A percentile compares a stretch with the other conserved stretches of the same genome.
Conservation (phyloP, 2,329 filamentous ascomycete species). For the Knoxdaviesia proteae region DNA sequence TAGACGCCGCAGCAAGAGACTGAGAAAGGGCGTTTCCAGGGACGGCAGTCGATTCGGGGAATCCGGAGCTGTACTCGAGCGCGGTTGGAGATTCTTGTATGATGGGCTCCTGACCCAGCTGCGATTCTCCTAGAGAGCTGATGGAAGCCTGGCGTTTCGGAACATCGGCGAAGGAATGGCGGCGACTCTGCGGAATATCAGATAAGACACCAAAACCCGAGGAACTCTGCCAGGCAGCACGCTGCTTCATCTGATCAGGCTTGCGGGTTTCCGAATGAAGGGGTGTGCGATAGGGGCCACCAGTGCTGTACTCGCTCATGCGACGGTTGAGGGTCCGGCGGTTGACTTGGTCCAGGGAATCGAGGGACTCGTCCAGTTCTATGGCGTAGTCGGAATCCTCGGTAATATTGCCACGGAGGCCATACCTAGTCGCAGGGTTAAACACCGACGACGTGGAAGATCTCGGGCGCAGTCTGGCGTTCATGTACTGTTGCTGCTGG, state of each 20-base stretch:
- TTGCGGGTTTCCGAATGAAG: conserved; percentile 39
- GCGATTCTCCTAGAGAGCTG: conserved; percentile 32
- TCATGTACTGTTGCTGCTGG: conserved; percentile 29
- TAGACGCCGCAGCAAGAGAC: no score
- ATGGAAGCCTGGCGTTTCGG: conserved; percentile 43
- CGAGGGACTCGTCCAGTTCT: conserved; percentile 42
- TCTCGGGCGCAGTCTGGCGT: conserved; percentile 31
- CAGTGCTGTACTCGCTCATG: conserved; percentile 33
- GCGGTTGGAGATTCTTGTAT: no score
- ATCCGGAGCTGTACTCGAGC: no score
- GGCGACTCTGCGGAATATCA: conserved; percentile 51
- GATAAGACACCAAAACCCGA: conserved; percentile 40
- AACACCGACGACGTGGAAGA: conserved; percentile 17
- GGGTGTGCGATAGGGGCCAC: conserved; percentile 23
- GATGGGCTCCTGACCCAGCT: no score
- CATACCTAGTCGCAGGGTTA: conserved; percentile 24
- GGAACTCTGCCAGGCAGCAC: conserved; percentile 48
- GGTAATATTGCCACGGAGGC: conserved; percentile 32
- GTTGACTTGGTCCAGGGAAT: conserved; percentile 22
- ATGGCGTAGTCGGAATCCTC: conserved; percentile 54
- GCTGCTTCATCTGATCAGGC: conserved; percentile 41
- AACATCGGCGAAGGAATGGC: conserved; percentile 60
- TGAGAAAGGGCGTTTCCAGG: no score
- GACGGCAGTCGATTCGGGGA: no score
- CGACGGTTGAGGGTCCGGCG: conserved; percentile 26